Conservation (phyloP, 2,329 filamentous ascomycete genomes). For the Fusarium drepaniforme region DNA sequence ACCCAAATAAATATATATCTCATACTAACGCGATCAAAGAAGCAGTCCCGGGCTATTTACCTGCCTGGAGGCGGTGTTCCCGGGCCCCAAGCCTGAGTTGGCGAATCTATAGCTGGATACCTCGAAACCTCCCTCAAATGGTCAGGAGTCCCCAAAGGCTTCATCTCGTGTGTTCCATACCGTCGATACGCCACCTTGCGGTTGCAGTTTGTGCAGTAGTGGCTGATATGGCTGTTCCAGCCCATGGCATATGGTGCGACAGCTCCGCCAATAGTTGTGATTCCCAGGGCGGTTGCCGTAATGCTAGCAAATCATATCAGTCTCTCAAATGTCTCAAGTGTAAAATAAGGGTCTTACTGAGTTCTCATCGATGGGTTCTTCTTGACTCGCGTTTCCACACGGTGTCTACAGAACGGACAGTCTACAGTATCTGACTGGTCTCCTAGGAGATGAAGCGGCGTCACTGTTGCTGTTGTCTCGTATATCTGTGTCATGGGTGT, state of each 20-base stretch:
- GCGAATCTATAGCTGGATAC: constrained; percentile 13
- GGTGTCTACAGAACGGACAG: constrained; percentile 38
- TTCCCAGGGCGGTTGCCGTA: constrained; percentile 33
- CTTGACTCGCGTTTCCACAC: constrained; percentile 37
- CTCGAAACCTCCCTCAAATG: constrained; percentile 35
- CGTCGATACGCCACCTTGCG: constrained; percentile 36
- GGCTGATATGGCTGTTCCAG: constrained; percentile 34
- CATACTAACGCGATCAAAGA: background rate
- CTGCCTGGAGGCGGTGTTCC: background rate
- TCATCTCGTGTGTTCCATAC: constrained; percentile 24
- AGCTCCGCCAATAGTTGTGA: constrained; percentile 36
- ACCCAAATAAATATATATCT: background rate
- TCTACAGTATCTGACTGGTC: constrained; percentile 41
- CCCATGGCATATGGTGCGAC: constrained; percentile 36
- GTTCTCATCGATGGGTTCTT: constrained; percentile 34
- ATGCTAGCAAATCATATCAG: constrained; percentile 18
- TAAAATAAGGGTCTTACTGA: constrained; percentile 23
- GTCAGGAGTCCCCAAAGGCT: constrained; percentile 36
- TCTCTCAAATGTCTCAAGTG: accelerated
- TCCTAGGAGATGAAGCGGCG: constrained; percentile 34
- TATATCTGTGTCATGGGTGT: constrained; percentile 12
- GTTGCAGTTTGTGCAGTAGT: constrained; percentile 40
- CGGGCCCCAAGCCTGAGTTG: background rate
- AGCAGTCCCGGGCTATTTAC: background rate
- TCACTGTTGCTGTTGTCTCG: constrained; percentile 22